Base-by-base conservation (phyloP, 176 grass and related monocot genomes). In the Cocos nucifera region DNA sequence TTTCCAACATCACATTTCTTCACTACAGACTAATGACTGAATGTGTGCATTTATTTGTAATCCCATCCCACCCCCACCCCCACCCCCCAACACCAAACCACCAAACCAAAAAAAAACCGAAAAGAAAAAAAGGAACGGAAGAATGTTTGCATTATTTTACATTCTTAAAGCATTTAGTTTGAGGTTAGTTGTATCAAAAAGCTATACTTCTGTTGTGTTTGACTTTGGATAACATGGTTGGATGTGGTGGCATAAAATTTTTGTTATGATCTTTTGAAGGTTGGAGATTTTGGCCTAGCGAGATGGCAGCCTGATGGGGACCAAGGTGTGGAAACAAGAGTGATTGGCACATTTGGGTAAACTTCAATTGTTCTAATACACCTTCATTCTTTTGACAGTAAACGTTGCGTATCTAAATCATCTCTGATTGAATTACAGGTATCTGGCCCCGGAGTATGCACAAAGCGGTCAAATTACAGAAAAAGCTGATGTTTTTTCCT, bases 271-370 rank as follows among this genome's bases (percentile, higher is more conserved):
- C 2, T 20, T 26, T 12, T 22, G n/a, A 54, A 68, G 65, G 93
- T 98, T 70, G 93, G 93, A 39, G 93, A 98, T 74, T 98, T 98
- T 12, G 93, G 93, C 28, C 65, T 98, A 64, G 93, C 93, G 0
- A 75, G 93, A 75, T 98, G 93, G 93, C 93, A 98, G 63, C 93
- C 93, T 29, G 87, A 98, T 80, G 93, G 93, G 60, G 87, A 98
- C 64, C 82, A 71, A 64, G 93, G 93, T 44, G 93, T 98, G 17
- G 84, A 98, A 63, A 98, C 93, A 49, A 80, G 93, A 85, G 87
- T 98, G 20, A 98, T 98, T 32, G 94, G 94, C 70, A 98, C 94
- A 27, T 98, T 98, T 66, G 94, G 94, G 94, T 92, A 83, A 73
- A 53, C 26, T 58, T 32, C 0, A 54, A 4, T 14, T 26, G 24